A percentile compares a stretch with the other conserved stretches of the same genome.
phyloP scores from a whole-genome alignment of 148 eudicot genomes.

The Rhododendron henanense region DNA sequence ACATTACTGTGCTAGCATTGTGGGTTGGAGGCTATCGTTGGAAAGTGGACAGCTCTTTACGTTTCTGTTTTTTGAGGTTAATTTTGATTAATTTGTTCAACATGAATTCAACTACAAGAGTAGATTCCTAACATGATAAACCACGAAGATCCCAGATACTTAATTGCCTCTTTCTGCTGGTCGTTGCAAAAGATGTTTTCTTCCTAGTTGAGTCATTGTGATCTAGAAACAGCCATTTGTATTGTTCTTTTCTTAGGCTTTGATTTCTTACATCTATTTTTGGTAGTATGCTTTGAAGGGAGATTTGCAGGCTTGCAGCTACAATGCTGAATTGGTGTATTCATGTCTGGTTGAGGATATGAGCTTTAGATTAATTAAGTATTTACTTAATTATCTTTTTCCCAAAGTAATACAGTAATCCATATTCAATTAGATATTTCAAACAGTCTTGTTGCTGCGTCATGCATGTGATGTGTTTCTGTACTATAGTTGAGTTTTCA shows the following conservation, averaged over 20 bases:
- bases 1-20: not conserved
- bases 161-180: not conserved
- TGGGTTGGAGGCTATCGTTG: not conserved
- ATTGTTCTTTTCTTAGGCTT: not conserved
- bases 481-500: not conserved
- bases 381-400: not conserved
- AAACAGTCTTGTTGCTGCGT: not conserved
- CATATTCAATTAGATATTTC: not conserved
- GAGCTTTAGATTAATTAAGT: not conserved
- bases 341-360: not conserved
- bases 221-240: not conserved
- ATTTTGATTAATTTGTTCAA: not conserved
- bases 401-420: not conserved
- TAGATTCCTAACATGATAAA: not conserved
- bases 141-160: not conserved
- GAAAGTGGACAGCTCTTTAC: not conserved
- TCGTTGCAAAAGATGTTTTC: not conserved
- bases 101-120: not conserved
- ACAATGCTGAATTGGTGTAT: not conserved
- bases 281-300: not conserved
- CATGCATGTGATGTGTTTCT: not conserved
- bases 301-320: not conserved
- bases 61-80: not conserved
- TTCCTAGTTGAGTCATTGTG: not conserved
- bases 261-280: not conserved